Evolutionary conservation across 2,329 filamentous ascomycete genomes (phyloP), one percentile per base, ranked within the genome.

Genomic region (Pseudocercospora macadamiae): DNA sequence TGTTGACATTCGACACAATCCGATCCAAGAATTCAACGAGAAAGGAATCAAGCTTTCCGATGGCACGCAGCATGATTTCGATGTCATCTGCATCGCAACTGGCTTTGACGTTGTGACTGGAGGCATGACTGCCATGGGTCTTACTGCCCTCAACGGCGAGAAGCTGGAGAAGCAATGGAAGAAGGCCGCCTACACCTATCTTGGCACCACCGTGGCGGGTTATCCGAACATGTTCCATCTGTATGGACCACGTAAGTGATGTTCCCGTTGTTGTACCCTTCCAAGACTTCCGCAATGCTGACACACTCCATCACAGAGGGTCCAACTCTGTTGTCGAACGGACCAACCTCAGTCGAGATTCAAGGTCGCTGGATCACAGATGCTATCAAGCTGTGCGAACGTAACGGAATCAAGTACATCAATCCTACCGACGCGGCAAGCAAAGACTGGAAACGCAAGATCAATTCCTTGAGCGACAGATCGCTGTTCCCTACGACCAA

Each of bases 21-120:
- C 37, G 10, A 64, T 64, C 32, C 52, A 44, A 3, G 53, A 55
- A 18, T 63, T 60, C 55, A 63, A 53, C 19, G 59, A 59, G 55
- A 63, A 72, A 72, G 45, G 66, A 77, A 53, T 65, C 54, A 58
- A 54, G 51, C 42, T 55, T 14, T 28, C 54, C 16, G 63, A 65
- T 28, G 63, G 63, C 16, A 60, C 57, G 30, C 63, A 65, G 25
- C 9, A 74, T 76, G 23, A 79, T 73, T 26, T 77, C 73, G 77
- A 80, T 55, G 69, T 77, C 26, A 49, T 79, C 51, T 74, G 74
- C 3, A 69, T 80, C 9, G 78, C 78, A 7, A 80, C 78, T 14
- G 78, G 78, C 26, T 80, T 80, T 60, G 78, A 80, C 55, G 73
- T 74, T 23, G 60, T 65, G 12, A 68, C 69, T 3, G 76, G 76